Base-by-base conservation (phyloP, 768 basidiomycete species). In the Gyrodon lividus region DNA sequence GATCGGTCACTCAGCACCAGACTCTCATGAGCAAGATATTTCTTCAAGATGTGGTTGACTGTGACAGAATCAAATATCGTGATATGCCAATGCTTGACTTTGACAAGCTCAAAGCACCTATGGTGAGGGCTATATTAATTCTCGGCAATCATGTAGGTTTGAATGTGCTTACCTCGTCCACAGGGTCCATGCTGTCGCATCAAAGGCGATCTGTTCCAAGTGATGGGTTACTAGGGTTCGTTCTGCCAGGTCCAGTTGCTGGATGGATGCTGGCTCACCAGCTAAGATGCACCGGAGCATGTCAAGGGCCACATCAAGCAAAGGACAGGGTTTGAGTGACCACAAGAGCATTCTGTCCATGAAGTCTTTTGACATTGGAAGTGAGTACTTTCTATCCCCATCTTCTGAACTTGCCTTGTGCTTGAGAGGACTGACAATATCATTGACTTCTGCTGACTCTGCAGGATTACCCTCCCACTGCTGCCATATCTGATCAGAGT, bases 61-160 rank as follows among this genome's bases (percentile, higher is more conserved):
- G 38, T 9, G 2, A 7, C 14, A 3, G 4, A 16, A 54, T 55
- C 9, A 41, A 44, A 26, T 9, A 38, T 38, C n/a, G 37, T 55
- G n/a, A 71, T 43, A 40, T 72, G 59, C 4, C 56, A 44, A 16
- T 46, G 16, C 41, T 67, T 62, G 0, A 72, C 41, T 10, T 55
- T 50, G 22, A 62, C 48, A 4, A 61, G 47, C 51, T 72, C 70
- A 39, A 67, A 69, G 55, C 66, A 67, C 26, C 69, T 71, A 33
- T 10, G 9, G 30, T 30, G 30, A 7, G 6, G 2, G 30, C 24
- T 30, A 30, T 8, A 6, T 30, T 10, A 30, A 2, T 10, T 30
- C 13, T 30, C 30, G 4, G 5, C 24, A 8, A n/a, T n/a, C n/a
- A n/a, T 16, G 14, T 7, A 33, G 12, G 5, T 46, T 10, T 16